phyloP scores from a whole-genome alignment of 1,284 basidiomycete genomes.

The Tetrapyrgos nigripes region DNA sequence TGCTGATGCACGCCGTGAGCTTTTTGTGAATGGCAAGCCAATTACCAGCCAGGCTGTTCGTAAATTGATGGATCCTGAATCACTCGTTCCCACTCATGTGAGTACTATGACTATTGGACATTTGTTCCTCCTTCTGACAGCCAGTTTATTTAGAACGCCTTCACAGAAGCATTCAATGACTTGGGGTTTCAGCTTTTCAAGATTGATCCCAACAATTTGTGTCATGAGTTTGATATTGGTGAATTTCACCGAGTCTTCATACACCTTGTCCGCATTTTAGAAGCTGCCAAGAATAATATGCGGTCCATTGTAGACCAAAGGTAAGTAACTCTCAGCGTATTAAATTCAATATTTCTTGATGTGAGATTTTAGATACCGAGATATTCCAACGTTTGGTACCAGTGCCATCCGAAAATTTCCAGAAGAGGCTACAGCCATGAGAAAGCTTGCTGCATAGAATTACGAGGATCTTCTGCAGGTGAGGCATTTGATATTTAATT shows the following conservation, averaged over 20 bases:
- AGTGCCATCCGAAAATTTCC: slow-evolving; percentile 17
- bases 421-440: slow-evolving; percentile 12
- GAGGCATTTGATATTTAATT: background rate
- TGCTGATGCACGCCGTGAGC: background rate
- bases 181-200: background rate
- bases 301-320: background rate
- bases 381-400: slow-evolving; percentile 12
- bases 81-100: background rate
- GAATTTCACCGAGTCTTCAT: background rate
- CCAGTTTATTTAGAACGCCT: background rate
- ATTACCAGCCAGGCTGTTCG: background rate
- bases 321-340: background rate
- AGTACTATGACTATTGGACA: background rate
- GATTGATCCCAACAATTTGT: background rate
- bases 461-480: slow-evolving; percentile 27
- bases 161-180: background rate
- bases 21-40: background rate
- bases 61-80: background rate
- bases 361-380: slow-evolving; percentile 6
- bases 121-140: too few species aligned
- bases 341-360: background rate
- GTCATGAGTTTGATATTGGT: slow-evolving; percentile 5
- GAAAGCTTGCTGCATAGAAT: slow-evolving; percentile 13
- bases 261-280: background rate
- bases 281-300: background rate